Conservation (phyloP, 306 rosid genomes). For the Quercus rubra region DNA sequence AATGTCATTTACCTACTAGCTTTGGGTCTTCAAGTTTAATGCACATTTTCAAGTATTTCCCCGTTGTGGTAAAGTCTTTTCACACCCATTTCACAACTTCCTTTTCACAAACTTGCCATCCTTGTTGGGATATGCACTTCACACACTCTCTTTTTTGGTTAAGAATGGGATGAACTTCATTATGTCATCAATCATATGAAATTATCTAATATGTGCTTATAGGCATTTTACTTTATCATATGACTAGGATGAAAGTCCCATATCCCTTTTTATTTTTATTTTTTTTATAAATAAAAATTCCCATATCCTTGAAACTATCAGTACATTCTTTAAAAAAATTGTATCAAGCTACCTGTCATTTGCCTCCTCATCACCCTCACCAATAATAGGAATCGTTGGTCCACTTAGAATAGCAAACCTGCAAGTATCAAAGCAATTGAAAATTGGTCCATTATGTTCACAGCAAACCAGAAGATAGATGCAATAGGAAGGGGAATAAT, state of each 20-base stretch:
- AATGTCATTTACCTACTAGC: neutral
- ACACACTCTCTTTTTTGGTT: neutral
- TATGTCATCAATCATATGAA: neutral
- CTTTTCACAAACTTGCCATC: neutral
- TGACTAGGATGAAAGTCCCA: constrained; percentile 7
- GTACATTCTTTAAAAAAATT: neutral
- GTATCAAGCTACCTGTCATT: constrained; percentile 72
- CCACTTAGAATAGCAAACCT: constrained; percentile 96
- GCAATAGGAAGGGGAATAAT: neutral
- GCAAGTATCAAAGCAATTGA: constrained; percentile 38
- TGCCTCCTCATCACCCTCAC: constrained; percentile 94
- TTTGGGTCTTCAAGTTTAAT: neutral
- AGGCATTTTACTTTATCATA: constrained; percentile 15
- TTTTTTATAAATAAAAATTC: neutral
- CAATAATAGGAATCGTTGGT: constrained; percentile 96
- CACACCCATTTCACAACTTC: neutral
- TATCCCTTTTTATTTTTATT: neutral
- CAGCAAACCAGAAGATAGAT: constrained; percentile 10
- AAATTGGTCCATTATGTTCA: constrained; percentile 25
- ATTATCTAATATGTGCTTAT: neutral
- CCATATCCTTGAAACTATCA: constrained; percentile 11
- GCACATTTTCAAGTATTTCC: neutral
- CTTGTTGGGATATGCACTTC: neutral
- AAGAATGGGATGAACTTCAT: neutral
- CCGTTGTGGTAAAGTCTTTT: neutral